Conservation (phyloP, 192 early-diverging fungal species). For the Coemansia sp. region DNA sequence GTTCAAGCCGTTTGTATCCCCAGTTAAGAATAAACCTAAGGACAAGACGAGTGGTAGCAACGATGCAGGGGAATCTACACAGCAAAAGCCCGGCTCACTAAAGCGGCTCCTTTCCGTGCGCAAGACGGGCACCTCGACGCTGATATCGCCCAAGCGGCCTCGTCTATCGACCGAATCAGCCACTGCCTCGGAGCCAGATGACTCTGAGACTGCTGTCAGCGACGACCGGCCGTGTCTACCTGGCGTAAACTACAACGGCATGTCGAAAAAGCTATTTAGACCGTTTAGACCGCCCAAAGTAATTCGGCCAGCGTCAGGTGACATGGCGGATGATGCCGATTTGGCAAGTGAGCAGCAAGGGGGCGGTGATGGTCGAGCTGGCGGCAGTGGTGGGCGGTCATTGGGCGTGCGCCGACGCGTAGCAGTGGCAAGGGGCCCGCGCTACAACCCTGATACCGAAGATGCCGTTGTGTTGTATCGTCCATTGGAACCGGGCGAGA, state of each 20-base stretch:
- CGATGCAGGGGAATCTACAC: neutral
- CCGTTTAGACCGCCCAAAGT: constrained; percentile 50
- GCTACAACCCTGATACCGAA: constrained; percentile 83
- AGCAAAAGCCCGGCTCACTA: constrained; percentile 14
- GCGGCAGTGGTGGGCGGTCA: constrained; percentile 11
- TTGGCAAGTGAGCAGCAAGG: neutral
- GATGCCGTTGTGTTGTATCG: constrained; percentile 87
- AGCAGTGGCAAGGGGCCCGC: constrained; percentile 58
- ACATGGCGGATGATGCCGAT: neutral
- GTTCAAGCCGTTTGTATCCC: constrained; percentile 53
- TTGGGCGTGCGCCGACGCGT: constrained; percentile 66
- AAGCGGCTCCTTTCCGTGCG: constrained; percentile 45
- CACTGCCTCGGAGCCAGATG: constrained; percentile 10
- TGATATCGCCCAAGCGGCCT: constrained; percentile 16
- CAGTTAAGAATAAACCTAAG: constrained; percentile 16
- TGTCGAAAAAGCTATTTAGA: constrained; percentile 51
- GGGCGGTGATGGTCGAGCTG: constrained; percentile 8
- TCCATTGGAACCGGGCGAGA: constrained; percentile 63
- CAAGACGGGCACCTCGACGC: constrained; percentile 7
- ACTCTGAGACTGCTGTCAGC: neutral
- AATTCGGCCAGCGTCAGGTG: constrained; percentile 7
- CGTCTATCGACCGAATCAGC: neutral
- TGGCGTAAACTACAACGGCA: constrained; percentile 54
- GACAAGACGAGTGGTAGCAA: neutral
- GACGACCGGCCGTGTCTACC: constrained; percentile 33